Conservation (phyloP, 2,329 filamentous ascomycete genomes). For the Talaromyces sp. region DNA sequence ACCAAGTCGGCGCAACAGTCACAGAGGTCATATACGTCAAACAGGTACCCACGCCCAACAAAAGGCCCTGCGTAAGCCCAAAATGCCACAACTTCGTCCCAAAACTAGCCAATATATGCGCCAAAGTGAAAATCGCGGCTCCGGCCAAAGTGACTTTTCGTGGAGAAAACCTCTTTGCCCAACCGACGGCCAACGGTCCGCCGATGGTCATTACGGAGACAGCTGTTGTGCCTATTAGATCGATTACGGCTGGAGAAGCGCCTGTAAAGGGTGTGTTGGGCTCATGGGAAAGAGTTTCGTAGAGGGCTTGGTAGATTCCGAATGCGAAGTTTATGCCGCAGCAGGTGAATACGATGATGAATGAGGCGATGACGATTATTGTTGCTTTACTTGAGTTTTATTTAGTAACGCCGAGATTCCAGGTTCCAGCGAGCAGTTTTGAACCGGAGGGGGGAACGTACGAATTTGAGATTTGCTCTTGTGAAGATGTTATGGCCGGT, state of each 20-base stretch:
- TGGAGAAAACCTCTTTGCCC: slow-evolving; percentile 32
- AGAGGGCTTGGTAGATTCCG: slow-evolving; percentile 39
- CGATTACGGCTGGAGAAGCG: slow-evolving; percentile 34
- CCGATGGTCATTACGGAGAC: slow-evolving; percentile 35
- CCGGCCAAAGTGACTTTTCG: slow-evolving; percentile 26
- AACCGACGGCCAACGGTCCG: slow-evolving; percentile 30
- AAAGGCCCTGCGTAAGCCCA: slow-evolving; percentile 30
- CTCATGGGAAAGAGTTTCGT: slow-evolving; percentile 28
- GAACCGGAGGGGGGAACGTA: not conserved
- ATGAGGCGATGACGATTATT: slow-evolving; percentile 16
- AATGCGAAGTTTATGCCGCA: slow-evolving; percentile 38
- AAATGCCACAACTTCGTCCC: slow-evolving; percentile 31
- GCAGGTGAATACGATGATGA: slow-evolving; percentile 28
- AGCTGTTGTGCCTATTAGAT: slow-evolving; percentile 35
- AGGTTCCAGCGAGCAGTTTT: too few relatives aligned
- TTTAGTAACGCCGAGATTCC: too few relatives aligned
- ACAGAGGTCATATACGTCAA: slow-evolving; percentile 35
- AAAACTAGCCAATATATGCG: slow-evolving; percentile 30
- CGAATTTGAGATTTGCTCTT: not conserved
- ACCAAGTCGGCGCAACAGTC: slow-evolving; percentile 37
- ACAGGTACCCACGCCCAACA: slow-evolving; percentile 35
- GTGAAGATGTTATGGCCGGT: not conserved
- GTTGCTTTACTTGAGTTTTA: not conserved
- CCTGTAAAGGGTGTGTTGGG: slow-evolving; percentile 30
- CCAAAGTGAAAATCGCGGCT: slow-evolving; percentile 25